phyloP scores from a whole-genome alignment of 2,329 filamentous ascomycete species.

The Byssochlamys sp. region DNA sequence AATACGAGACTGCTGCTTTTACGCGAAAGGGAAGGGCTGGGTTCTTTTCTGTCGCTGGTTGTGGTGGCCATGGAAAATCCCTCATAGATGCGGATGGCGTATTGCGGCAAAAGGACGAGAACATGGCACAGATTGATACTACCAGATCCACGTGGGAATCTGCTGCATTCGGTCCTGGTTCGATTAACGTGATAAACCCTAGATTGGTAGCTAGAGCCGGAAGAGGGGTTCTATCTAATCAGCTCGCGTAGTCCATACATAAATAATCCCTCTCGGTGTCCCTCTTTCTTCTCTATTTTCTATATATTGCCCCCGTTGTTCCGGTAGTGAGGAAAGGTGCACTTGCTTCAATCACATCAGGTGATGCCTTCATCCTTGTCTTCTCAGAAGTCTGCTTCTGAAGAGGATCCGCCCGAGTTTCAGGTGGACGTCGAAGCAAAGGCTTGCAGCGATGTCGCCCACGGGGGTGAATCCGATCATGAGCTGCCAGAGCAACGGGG shows the following conservation, averaged over 20 bases:
- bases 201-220: neutral
- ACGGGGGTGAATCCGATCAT: neutral
- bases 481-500: neutral
- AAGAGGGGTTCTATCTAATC: neutral
- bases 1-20: too few species aligned
- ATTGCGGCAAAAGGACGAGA: neutral
- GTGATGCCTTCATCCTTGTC: neutral
- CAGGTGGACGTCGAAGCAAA: neutral
- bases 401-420: neutral
- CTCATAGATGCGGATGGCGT: neutral
- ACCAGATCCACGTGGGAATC: neutral
- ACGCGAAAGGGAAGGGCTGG: neutral
- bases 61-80: neutral
- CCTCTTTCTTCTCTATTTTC: neutral
- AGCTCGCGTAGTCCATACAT: neutral
- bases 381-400: neutral
- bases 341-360: neutral
- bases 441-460: neutral
- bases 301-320: neutral
- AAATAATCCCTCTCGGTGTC: neutral
- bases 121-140: neutral
- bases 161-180: neutral
- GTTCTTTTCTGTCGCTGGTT: neutral
- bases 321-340: neutral
- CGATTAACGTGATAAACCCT: neutral